Evolutionary conservation across 2,329 filamentous ascomycete genomes (phyloP).

Genomic region (Cadophora luteo-olivacea): DNA sequence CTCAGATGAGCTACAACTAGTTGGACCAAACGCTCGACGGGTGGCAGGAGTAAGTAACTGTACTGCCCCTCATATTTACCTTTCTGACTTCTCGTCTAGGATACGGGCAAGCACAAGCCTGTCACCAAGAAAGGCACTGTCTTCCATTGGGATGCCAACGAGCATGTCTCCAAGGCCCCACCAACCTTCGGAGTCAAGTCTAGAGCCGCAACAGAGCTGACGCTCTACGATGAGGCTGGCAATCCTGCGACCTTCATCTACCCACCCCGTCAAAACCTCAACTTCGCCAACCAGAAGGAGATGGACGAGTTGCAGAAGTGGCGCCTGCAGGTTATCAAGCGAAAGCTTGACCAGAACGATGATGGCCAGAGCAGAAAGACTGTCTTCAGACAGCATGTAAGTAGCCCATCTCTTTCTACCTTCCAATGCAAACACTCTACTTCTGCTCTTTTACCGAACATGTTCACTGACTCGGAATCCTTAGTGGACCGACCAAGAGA

Average conservation of each 20-base stretch:
- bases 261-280: neutral
- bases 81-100: neutral
- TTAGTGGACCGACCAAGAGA: slow-evolving; percentile 2
- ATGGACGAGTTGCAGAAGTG: neutral
- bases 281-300: neutral
- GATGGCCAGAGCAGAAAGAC: slow-evolving; percentile 6
- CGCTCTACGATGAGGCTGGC: neutral
- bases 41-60: neutral
- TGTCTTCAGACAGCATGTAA: neutral
- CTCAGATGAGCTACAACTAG: neutral
- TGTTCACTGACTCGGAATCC: neutral
- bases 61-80: neutral
- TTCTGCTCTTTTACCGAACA: neutral
- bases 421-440: neutral
- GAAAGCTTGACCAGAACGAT: slow-evolving; percentile 4
- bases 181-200: slow-evolving; percentile 2
- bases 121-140: neutral
- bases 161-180: neutral
- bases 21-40: neutral
- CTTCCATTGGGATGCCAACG: slow-evolving; percentile 7
- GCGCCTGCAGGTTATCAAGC: neutral
- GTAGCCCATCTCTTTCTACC: neutral
- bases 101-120: neutral
- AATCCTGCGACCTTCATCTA: neutral
- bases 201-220: neutral